phyloP scores from a whole-genome alignment of 192 early-diverging fungal genomes.

The Linnemannia zychae region DNA sequence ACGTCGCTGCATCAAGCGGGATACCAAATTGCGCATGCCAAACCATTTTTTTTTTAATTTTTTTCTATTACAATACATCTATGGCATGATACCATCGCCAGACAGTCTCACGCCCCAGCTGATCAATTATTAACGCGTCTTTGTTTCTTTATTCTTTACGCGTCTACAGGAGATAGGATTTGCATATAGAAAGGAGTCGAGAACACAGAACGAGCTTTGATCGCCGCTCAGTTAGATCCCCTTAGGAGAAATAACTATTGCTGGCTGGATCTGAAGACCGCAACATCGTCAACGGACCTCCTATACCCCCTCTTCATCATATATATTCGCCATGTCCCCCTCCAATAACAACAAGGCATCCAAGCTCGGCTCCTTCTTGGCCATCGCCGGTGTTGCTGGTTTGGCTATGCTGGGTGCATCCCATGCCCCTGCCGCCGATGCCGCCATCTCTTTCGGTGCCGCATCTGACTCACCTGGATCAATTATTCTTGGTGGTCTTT shows the following conservation, averaged over 20 bases:
- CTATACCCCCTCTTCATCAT: slow-evolving; percentile 6
- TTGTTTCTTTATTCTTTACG: not conserved
- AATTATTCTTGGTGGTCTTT: slow-evolving; percentile 36
- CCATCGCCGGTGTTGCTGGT: slow-evolving; percentile 37
- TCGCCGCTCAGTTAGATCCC: slow-evolving; percentile 23
- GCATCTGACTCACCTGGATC: slow-evolving; percentile 36
- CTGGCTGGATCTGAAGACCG: slow-evolving; percentile 36
- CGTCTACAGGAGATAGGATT: slow-evolving; percentile 2
- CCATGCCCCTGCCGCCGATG: slow-evolving; percentile 40
- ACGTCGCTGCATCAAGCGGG: slow-evolving; percentile 6
- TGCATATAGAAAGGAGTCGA: slow-evolving; percentile 17
- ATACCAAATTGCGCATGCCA: slow-evolving; percentile 4
- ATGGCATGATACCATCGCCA: not conserved
- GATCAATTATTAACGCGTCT: slow-evolving; percentile 1
- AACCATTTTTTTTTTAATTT: not conserved
- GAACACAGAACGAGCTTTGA: slow-evolving; percentile 14
- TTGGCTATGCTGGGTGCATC: slow-evolving; percentile 35
- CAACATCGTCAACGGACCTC: slow-evolving; percentile 21
- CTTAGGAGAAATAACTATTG: slow-evolving; percentile 13
- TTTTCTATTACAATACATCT: not conserved
- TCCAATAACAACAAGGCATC: slow-evolving; percentile 14
- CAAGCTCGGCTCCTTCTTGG: slow-evolving; percentile 37
- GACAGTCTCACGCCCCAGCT: not conserved
- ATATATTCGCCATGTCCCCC: slow-evolving; percentile 16
- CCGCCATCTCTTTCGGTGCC: slow-evolving; percentile 41